Conservation (phyloP, 2,329 filamentous ascomycete genomes). For the Paradendryphiella salina region DNA sequence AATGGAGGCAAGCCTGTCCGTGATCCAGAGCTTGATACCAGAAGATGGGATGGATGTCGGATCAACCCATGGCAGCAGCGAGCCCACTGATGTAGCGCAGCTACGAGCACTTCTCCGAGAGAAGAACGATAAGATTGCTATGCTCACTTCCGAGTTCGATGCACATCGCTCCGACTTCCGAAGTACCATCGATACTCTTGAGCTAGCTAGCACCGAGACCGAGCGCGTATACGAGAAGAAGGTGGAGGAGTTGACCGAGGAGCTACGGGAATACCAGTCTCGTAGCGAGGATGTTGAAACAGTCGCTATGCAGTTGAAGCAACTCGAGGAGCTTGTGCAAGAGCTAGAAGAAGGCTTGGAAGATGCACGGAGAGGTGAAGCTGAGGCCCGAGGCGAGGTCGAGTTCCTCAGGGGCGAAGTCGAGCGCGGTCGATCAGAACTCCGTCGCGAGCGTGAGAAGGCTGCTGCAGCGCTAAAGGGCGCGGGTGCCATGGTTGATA, state of each 20-base stretch:
- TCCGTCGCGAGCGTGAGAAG: slow-evolving; percentile 86
- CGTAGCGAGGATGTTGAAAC: slow-evolving; percentile 87
- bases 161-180: slow-evolving; percentile 92
- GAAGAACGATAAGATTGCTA: slow-evolving; percentile 94
- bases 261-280: slow-evolving; percentile 80
- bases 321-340: slow-evolving; percentile 92
- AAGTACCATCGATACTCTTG: slow-evolving; percentile 93
- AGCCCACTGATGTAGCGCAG: slow-evolving; percentile 68
- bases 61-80: slow-evolving; percentile 51
- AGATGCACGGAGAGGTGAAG: slow-evolving; percentile 90
- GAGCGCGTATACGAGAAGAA: slow-evolving; percentile 94
- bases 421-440: slow-evolving; percentile 83
- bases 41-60: slow-evolving; percentile 54
- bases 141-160: slow-evolving; percentile 93
- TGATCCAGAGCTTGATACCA: slow-evolving; percentile 74
- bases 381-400: slow-evolving; percentile 91
- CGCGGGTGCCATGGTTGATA: slow-evolving; percentile 52
- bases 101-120: slow-evolving; percentile 83
- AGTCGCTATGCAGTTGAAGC: slow-evolving; percentile 88
- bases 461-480: slow-evolving; percentile 64
- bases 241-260: slow-evolving; percentile 81
- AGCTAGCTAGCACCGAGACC: slow-evolving; percentile 93
- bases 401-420: slow-evolving; percentile 95
- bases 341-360: slow-evolving; percentile 96
- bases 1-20: slow-evolving; percentile 86